phyloP scores from a whole-genome alignment of 305 asterid species.

The Solanum hybrid region DNA sequence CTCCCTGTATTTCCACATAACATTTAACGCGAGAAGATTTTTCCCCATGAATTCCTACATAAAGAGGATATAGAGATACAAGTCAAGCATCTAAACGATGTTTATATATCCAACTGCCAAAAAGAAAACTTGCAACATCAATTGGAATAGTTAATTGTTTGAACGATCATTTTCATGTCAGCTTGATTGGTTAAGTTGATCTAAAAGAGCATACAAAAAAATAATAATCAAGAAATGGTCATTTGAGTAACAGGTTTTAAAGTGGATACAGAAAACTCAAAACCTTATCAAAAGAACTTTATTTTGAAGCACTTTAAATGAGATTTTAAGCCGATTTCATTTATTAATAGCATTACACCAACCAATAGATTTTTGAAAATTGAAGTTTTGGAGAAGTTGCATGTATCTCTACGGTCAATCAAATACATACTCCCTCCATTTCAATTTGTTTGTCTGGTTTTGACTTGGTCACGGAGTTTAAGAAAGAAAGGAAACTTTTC shows the following conservation, averaged over 20 bases:
- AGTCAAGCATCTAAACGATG: neutral
- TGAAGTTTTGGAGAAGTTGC: neutral
- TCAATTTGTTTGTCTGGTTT: neutral
- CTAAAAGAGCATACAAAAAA: neutral
- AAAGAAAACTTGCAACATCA: neutral
- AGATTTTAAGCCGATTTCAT: neutral
- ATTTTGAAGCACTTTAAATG: neutral
- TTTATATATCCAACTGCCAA: neutral
- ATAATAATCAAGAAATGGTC: neutral
- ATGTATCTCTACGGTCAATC: neutral
- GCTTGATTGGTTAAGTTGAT: neutral
- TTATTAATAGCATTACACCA: neutral
- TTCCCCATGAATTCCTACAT: slow-evolving; percentile 97
- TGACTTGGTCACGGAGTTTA: neutral
- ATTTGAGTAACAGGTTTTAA: neutral
- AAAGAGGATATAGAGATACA: neutral
- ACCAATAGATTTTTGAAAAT: neutral
- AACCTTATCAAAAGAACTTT: neutral
- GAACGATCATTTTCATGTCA: neutral
- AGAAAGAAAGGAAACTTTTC: neutral
- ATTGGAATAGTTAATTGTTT: neutral
- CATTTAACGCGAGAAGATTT: slow-evolving; percentile 90
- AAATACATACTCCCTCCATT: neutral
- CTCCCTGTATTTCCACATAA: slow-evolving; percentile 98
- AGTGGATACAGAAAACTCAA: neutral